phyloP scores from a whole-genome alignment of 768 basidiomycete species.

The Auricularia auricula-judae region DNA sequence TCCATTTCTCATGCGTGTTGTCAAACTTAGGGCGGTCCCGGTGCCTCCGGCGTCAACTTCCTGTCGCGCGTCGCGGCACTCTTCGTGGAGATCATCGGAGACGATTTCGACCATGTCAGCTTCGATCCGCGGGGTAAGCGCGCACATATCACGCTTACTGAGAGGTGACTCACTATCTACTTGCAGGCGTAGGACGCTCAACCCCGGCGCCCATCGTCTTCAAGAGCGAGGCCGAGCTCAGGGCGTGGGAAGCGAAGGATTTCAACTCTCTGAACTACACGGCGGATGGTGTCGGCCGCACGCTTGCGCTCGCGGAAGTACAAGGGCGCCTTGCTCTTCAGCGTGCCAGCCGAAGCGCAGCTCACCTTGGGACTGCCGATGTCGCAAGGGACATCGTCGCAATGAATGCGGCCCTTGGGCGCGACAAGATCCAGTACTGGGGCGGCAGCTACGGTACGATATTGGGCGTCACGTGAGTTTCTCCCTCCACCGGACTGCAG shows the following conservation, averaged over 20 bases:
- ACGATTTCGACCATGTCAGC: conserved; percentile 33
- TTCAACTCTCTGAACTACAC: not conserved
- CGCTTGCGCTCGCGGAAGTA: not conserved
- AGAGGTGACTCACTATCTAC: not conserved
- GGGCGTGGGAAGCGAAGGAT: not conserved
- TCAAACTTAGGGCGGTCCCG: conserved; percentile 28
- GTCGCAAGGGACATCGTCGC: conserved; percentile 13
- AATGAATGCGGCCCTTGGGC: conserved; percentile 9
- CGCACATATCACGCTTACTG: not conserved
- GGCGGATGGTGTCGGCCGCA: not conserved
- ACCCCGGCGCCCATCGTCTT: not conserved
- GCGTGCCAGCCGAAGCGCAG: conserved; percentile 2
- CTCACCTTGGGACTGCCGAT: conserved; percentile 10
- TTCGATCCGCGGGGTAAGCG: conserved; percentile 35
- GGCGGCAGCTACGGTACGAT: conserved; percentile 22
- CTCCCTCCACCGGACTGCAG: conserved; percentile 17
- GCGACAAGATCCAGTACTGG: conserved; percentile 17
- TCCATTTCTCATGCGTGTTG: not conserved
- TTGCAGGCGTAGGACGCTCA: not conserved
- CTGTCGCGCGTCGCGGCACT: conserved; percentile 14
- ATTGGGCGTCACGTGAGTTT: conserved; percentile 19
- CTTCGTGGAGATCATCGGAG: conserved; percentile 25
- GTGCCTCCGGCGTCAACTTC: conserved; percentile 29
- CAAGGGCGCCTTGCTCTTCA: not conserved
- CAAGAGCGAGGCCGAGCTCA: not conserved